Base-by-base conservation (phyloP, 768 basidiomycete species). In the Trametes gibbosa region DNA sequence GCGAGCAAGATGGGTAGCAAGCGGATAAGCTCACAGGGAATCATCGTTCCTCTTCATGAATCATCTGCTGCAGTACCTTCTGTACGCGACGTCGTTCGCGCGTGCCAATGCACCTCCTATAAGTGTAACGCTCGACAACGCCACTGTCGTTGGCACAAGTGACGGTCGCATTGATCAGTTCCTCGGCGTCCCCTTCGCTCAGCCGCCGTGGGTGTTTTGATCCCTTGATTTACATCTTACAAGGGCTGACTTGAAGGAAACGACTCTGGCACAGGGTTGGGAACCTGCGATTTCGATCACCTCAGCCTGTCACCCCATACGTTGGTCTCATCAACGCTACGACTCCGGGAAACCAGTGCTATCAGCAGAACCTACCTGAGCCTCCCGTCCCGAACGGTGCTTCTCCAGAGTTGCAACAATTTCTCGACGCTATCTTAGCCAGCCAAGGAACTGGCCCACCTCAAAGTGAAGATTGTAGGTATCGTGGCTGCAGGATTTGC, bases 181-280 rank as follows among this genome's bases (percentile, higher is more conserved):
- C 63, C 68, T 81, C 2, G 82, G 83, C 2, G 81, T 85, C 39
- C 83, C 83, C 1, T 85, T 80, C 54, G 83, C 81, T 14, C 61
- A 77, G 65, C 79, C 84, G 23, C 81, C 82, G 84, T 85, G 59
- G 61, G 79, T 57, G n/a, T 29, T 8, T 2, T 12, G 37, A 19
- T 9, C 39, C 39, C 8, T 24, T 10, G 40, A 65, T 74, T n/a
- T 74, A 76, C 13, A 63, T 75, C 56, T 69, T 76, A 24, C 73
- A 3, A 39, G 10, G 14, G 4, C 16, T 39, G 17, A 39, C 37
- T 39, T 14, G 10, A 76, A 10, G 34, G 37, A n/a, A 13, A 13
- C 32, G 10, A 4, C 37, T 39, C 4, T 39, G 13, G n/a, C n/a
- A 17, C 21, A 79, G 77, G 8, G 63, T 70, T 17, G 75, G 75